A percentile compares a stretch with the other conserved stretches of the same genome.
phyloP scores from a whole-genome alignment of 768 basidiomycete genomes.

The Naganishia friedmannii region DNA sequence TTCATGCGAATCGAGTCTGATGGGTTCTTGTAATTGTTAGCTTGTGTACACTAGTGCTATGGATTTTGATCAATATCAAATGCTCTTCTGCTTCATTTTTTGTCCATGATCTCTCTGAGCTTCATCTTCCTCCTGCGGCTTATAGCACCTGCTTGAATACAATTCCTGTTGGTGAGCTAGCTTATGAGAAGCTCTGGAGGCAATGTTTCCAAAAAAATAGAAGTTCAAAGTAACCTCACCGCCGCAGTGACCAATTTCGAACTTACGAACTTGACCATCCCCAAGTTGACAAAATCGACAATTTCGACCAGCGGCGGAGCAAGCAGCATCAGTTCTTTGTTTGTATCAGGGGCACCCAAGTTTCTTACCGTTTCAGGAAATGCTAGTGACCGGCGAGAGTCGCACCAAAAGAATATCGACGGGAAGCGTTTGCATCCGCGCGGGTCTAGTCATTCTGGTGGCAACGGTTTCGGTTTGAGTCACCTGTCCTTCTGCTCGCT shows the following conservation, averaged over 20 bases:
- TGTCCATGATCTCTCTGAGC: neutral
- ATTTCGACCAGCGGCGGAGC: too few relatives aligned
- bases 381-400: neutral
- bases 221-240: too few relatives aligned
- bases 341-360: neutral
- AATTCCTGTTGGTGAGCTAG: too few relatives aligned
- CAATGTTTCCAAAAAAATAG: too few relatives aligned
- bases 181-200: too few relatives aligned
- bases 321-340: too few relatives aligned
- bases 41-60: neutral
- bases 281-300: too few relatives aligned
- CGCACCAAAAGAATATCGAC: neutral
- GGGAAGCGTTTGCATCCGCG: neutral
- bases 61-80: neutral
- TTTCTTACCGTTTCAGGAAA: neutral
- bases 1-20: constrained; percentile 34
- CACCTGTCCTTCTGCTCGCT: neutral
- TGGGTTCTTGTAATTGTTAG: constrained; percentile 20
- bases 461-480: neutral
- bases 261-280: too few relatives aligned
- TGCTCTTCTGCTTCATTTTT: neutral
- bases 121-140: neutral
- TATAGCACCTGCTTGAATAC: too few relatives aligned
- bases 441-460: neutral
- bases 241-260: too few relatives aligned